Percentiles rank a stretch among this genome's conserved stretches.
phyloP scores from a whole-genome alignment of 2,329 filamentous ascomycete genomes.

The Didymellaceae sp. region DNA sequence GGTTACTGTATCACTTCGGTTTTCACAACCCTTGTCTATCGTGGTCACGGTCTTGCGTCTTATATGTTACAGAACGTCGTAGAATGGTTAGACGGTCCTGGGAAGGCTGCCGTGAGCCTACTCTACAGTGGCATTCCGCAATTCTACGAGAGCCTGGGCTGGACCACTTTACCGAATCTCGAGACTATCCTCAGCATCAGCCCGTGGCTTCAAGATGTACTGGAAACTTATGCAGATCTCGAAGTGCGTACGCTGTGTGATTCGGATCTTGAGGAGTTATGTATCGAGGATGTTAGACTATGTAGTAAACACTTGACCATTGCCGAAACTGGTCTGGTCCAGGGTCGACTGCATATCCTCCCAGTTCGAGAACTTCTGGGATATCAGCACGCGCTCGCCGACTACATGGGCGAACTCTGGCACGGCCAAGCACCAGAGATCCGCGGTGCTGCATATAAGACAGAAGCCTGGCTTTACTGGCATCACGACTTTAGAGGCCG shows the following conservation, averaged over 20 bases:
- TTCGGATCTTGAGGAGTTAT: not conserved
- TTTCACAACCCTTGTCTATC: not conserved
- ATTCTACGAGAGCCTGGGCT: constrained; percentile 5
- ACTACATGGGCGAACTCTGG: constrained; percentile 3
- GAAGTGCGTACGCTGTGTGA: not conserved
- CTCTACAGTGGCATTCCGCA: constrained; percentile 8
- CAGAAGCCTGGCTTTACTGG: constrained; percentile 12
- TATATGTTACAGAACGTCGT: constrained; percentile 1
- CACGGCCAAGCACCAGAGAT: not conserved
- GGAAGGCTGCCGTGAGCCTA: constrained; percentile 1
- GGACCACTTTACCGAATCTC: not conserved
- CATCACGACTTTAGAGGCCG: constrained; percentile 7
- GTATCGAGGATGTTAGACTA: not conserved
- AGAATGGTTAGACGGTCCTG: constrained; percentile 11
- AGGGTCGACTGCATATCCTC: not conserved
- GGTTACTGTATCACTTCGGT: constrained; percentile 9
- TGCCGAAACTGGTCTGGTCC: not conserved
- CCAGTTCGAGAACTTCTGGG: constrained; percentile 4
- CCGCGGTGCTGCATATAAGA: not conserved
- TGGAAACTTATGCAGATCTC: not conserved
- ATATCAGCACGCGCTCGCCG: constrained; percentile 9
- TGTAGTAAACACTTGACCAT: not conserved
- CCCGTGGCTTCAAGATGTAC: constrained; percentile 1
- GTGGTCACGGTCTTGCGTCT: constrained; percentile 13
- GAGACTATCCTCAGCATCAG: not conserved